Conservation (phyloP, 495 filamentous ascomycete genomes). For the Penicillium cataractarum region DNA sequence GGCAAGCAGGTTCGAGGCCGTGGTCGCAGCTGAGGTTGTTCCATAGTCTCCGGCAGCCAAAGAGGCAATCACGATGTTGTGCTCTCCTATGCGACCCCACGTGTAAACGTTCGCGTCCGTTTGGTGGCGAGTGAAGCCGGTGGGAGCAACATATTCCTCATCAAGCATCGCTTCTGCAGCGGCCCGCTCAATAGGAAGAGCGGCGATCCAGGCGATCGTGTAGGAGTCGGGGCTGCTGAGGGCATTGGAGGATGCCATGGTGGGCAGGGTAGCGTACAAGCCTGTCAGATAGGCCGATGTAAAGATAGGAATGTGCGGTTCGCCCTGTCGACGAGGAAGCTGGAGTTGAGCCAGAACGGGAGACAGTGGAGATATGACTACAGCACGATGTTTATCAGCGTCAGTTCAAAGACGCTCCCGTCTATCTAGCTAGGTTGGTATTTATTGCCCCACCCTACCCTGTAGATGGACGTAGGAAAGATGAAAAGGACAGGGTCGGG, state of each 20-base stretch:
- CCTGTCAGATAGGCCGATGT: too few species aligned
- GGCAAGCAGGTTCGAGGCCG: constrained; percentile 32
- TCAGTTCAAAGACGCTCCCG: too few species aligned
- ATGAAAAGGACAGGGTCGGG: not conserved
- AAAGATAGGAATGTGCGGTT: not conserved
- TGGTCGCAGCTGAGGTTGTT: constrained; percentile 27
- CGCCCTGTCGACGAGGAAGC: not conserved
- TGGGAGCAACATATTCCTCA: too few species aligned
- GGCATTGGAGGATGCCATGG: too few species aligned
- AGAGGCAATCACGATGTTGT: constrained; percentile 36
- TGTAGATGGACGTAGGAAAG: not conserved
- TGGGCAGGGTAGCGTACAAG: too few species aligned
- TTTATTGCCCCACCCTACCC: not conserved
- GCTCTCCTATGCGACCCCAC: constrained; percentile 38
- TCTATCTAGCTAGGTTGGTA: not conserved
- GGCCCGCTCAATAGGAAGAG: too few species aligned
- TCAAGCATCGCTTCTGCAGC: too few species aligned
- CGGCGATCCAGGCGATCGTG: too few species aligned
- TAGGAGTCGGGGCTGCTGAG: too few species aligned
- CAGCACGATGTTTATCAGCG: too few species aligned
- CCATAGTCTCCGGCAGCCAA: constrained; percentile 23
- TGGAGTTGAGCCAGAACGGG: not conserved
- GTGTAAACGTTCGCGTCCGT: constrained; percentile 44
- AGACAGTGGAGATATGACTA: too few species aligned
- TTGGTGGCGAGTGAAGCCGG: too few species aligned